phyloP scores from a whole-genome alignment of 2,329 filamentous ascomycete species.

The Diaporthe citriasiana region DNA sequence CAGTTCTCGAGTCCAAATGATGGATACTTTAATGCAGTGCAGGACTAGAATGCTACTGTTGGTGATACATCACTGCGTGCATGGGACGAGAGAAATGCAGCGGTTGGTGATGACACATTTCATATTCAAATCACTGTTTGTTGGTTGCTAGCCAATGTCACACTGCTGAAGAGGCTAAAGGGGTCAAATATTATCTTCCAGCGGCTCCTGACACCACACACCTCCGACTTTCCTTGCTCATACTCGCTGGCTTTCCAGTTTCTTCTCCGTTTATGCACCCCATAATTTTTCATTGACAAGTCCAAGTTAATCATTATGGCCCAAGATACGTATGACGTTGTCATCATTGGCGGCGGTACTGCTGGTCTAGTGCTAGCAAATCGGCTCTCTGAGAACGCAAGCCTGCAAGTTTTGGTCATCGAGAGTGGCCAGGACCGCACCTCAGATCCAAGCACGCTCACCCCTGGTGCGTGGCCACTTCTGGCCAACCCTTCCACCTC shows the following conservation, averaged over 20 bases:
- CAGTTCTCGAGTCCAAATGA: background rate
- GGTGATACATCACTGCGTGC: background rate
- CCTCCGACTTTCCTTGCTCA: background rate
- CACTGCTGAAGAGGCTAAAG: background rate
- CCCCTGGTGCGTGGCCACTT: conserved; percentile 24
- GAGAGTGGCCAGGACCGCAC: conserved; percentile 32
- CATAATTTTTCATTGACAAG: background rate
- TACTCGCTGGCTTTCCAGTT: background rate
- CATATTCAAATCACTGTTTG: background rate
- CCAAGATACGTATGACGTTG: background rate
- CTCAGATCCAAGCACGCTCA: conserved; percentile 13
- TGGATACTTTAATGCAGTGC: background rate
- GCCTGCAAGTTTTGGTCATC: conserved; percentile 4
- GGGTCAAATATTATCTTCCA: background rate
- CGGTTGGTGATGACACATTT: background rate
- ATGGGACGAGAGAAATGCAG: background rate
- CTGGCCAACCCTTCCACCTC: background rate
- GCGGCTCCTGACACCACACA: background rate
- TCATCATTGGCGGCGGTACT: conserved; percentile 34
- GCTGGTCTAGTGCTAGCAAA: conserved; percentile 36
- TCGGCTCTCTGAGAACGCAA: conserved; percentile 22
- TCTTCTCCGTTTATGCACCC: background rate
- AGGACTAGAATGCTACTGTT: background rate
- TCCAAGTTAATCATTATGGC: background rate
- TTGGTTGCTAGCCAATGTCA: background rate